Conservation (phyloP, 306 rosid species). For the Prunus kanzakura region DNA sequence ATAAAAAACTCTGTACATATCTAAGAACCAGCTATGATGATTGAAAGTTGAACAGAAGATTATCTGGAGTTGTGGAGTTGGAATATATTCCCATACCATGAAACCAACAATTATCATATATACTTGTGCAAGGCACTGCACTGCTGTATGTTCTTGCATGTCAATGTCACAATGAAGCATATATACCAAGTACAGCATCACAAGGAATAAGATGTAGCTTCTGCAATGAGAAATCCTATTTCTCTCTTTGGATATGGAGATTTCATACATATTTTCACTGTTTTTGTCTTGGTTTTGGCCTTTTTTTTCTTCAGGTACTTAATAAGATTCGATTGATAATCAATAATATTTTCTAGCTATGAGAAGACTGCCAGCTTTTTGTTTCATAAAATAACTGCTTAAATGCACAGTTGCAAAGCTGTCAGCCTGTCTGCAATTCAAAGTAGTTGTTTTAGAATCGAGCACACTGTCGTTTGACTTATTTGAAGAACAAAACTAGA, state of each 20-base stretch:
- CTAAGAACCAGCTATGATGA: background rate
- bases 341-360: too few relatives aligned
- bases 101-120: background rate
- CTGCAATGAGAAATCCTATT: background rate
- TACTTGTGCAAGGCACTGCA: background rate
- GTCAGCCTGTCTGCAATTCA: background rate
- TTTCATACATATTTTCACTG: too few relatives aligned
- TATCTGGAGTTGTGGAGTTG: background rate
- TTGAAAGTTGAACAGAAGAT: constrained; percentile 1
- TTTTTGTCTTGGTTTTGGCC: too few relatives aligned
- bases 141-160: background rate
- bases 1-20: background rate
- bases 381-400: background rate
- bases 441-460: background rate
- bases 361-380: too few relatives aligned
- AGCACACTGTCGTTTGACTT: background rate
- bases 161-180: background rate
- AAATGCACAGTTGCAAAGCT: background rate
- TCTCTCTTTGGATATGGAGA: too few relatives aligned
- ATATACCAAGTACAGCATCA: background rate
- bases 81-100: background rate
- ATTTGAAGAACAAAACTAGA: background rate
- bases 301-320: too few relatives aligned
- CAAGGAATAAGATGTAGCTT: background rate
- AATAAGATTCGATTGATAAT: too few relatives aligned